A percentile compares a stretch with the other conserved stretches of the same genome.
Evolutionary conservation across 768 basidiomycete genomes (phyloP).

Genomic region (Podaxis sp.): DNA sequence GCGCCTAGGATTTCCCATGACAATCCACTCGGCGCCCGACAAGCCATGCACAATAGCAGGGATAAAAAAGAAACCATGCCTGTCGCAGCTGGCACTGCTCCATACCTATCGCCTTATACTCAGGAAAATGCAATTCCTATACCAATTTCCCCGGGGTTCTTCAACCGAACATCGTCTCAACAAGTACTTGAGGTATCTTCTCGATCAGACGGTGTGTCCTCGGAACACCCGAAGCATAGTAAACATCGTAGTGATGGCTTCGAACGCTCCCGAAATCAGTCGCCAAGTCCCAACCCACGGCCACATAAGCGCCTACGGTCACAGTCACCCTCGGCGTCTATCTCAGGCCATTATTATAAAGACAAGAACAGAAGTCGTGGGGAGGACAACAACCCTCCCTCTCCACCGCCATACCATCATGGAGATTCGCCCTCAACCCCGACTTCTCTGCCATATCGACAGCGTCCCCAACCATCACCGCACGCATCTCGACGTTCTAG

Average conservation of each 20-base stretch:
- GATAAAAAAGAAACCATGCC: neutral
- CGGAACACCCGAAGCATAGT: neutral
- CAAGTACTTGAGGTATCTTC: neutral
- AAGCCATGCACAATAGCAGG: neutral
- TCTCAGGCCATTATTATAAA: neutral
- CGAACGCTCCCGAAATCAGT: neutral
- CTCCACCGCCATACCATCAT: neutral
- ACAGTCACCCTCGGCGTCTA: neutral
- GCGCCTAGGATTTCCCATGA: neutral
- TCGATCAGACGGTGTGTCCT: neutral
- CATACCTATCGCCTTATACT: neutral
- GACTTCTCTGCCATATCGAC: neutral
- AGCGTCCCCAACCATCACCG: neutral
- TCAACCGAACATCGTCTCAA: neutral
- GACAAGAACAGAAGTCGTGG: neutral
- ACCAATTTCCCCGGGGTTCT: neutral
- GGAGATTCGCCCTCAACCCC: neutral
- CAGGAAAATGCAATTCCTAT: constrained; percentile 3
- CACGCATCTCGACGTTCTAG: neutral
- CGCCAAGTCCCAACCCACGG: neutral
- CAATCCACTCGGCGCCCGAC: neutral
- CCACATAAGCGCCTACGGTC: constrained; percentile 3
- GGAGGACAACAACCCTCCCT: neutral
- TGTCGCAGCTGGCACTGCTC: neutral
- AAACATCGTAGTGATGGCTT: neutral